Conservation (phyloP, 192 early-diverging fungal species). For the Gryganskiella cystojenkinii region DNA sequence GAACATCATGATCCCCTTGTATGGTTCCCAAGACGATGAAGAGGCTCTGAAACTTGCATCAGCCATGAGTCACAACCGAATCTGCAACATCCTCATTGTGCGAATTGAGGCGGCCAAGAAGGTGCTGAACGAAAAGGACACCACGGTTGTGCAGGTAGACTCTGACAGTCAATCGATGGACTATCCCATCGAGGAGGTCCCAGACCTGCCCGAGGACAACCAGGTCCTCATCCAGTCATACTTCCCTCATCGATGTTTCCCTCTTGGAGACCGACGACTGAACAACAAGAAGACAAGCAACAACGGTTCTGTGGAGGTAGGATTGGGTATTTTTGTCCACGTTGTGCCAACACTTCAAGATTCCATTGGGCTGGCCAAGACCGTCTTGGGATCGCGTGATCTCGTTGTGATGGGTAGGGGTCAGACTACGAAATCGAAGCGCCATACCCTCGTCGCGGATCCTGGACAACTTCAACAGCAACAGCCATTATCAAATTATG, state of each 20-base stretch:
- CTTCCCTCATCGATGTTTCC: slow-evolving; percentile 24
- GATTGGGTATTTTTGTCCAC: slow-evolving; percentile 31
- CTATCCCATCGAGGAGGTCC: slow-evolving; percentile 1
- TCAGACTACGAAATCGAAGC: slow-evolving; percentile 3
- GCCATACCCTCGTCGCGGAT: no score
- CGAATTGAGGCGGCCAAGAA: slow-evolving; percentile 15
- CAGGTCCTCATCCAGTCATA: slow-evolving; percentile 18
- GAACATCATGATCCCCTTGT: slow-evolving; percentile 40
- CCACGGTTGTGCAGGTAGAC: background rate
- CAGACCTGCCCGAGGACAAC: slow-evolving; percentile 21
- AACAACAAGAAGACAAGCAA: slow-evolving; percentile 2
- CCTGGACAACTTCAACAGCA: background rate
- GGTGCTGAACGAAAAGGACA: background rate
- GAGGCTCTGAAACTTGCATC: slow-evolving; percentile 45
- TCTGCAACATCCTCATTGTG: slow-evolving; percentile 38
- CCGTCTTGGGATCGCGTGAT: slow-evolving; percentile 55
- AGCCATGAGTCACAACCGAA: slow-evolving; percentile 32
- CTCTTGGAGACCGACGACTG: background rate
- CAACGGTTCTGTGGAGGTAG: slow-evolving; percentile 14
- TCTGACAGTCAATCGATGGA: slow-evolving; percentile 16
- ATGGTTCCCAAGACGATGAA: slow-evolving; percentile 38
- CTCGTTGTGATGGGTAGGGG: slow-evolving; percentile 61
- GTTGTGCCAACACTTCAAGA: slow-evolving; percentile 51
- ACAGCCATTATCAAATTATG: background rate
- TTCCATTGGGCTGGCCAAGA: slow-evolving; percentile 46